A percentile compares a stretch with the other conserved stretches of the same genome.
Conservation (phyloP, 805 yeast species). For the Wickerhamiella australiensis region DNA sequence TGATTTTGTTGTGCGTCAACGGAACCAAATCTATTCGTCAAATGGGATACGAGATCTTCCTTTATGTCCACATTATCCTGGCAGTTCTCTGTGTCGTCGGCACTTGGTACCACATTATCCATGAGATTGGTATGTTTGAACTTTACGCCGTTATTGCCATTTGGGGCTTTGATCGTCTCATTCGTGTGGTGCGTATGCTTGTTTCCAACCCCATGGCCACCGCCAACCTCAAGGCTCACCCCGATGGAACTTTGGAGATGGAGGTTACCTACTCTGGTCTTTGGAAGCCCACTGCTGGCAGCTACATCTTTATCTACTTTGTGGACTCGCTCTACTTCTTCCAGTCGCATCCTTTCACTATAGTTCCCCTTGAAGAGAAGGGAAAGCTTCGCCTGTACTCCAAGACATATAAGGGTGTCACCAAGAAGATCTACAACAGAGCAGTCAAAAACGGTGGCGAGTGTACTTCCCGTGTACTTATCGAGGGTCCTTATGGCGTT, state of each 20-base stretch:
- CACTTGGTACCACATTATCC: slow-evolving; percentile 43
- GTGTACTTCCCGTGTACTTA: slow-evolving; percentile 27
- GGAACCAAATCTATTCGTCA: slow-evolving; percentile 44
- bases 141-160: slow-evolving; percentile 42
- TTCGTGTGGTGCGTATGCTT: slow-evolving; percentile 43
- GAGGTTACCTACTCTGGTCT: slow-evolving; percentile 14
- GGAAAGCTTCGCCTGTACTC: slow-evolving; percentile 7
- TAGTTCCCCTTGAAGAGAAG: slow-evolving; percentile 14
- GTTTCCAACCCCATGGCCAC: slow-evolving; percentile 8
- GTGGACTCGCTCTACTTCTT: slow-evolving; percentile 42
- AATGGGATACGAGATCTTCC: slow-evolving; percentile 44
- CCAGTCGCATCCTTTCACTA: slow-evolving; percentile 68
- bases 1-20: slow-evolving; percentile 32
- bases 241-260: slow-evolving; percentile 3
- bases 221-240: neutral
- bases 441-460: neutral
- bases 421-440: neutral
- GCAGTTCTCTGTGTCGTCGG: slow-evolving; percentile 43
- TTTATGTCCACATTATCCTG: slow-evolving; percentile 42
- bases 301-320: slow-evolving; percentile 19
- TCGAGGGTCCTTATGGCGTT: slow-evolving; percentile 58
- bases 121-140: slow-evolving; percentile 38
- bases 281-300: slow-evolving; percentile 31
- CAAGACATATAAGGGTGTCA: slow-evolving; percentile 8
- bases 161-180: slow-evolving; percentile 55